Conservation (phyloP, 2,329 filamentous ascomycete genomes). For the Chalara sp. region DNA sequence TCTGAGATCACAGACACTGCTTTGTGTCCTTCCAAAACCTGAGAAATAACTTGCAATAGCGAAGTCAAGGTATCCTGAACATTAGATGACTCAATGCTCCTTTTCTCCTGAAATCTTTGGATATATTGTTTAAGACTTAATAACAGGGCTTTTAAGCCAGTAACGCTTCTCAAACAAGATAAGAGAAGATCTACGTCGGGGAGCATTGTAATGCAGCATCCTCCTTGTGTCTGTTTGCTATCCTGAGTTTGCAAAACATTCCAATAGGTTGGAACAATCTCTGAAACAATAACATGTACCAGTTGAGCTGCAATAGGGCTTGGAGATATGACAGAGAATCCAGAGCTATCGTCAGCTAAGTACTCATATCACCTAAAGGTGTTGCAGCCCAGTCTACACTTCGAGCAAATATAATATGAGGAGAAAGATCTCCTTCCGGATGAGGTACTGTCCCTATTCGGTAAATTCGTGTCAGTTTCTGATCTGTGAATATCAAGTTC, state of each 20-base stretch:
- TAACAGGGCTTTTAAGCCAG: slow-evolving; percentile 71
- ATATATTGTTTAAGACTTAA: slow-evolving; percentile 60
- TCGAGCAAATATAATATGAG: slow-evolving; percentile 65
- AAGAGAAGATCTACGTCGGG: slow-evolving; percentile 46
- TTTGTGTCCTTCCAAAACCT: slow-evolving; percentile 36
- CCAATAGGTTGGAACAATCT: slow-evolving; percentile 83
- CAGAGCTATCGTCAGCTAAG: slow-evolving; percentile 33
- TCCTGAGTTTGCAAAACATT: slow-evolving; percentile 35
- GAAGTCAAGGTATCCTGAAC: slow-evolving; percentile 29
- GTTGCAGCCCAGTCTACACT: slow-evolving; percentile 68
- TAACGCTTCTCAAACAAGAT: slow-evolving; percentile 62
- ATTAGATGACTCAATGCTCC: slow-evolving; percentile 22
- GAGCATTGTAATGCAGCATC: background rate
- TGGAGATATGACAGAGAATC: slow-evolving; percentile 54
- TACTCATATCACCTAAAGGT: slow-evolving; percentile 59
- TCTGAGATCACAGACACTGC: slow-evolving; percentile 36
- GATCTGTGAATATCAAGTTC: too few species aligned
- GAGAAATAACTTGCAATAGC: slow-evolving; percentile 35
- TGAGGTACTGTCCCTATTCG: slow-evolving; percentile 26
- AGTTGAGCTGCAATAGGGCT: slow-evolving; percentile 67
- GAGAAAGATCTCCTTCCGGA: slow-evolving; percentile 51
- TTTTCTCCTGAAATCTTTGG: slow-evolving; percentile 37
- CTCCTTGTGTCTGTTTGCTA: slow-evolving; percentile 14
- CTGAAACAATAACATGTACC: slow-evolving; percentile 64
- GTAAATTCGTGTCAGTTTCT: too few species aligned